Evolutionary conservation across 768 basidiomycete genomes (phyloP), one percentile per base, ranked within the genome.

Genomic region (Kwoniella newhampshirensis): DNA sequence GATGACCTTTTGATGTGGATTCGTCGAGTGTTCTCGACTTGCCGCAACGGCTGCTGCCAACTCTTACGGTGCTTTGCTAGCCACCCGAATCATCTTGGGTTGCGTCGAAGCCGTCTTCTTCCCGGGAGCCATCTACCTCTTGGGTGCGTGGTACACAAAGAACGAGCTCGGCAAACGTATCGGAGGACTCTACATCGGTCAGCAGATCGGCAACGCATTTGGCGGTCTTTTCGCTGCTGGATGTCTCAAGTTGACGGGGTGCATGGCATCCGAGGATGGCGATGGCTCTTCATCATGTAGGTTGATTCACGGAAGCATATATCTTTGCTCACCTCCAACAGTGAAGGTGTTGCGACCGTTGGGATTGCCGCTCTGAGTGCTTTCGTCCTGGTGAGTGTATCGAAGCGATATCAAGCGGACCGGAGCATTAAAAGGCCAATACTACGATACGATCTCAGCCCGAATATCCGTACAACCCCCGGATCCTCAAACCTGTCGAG

Each of bases 151-250:
- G 67, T 69, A 65, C 51, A 56, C 56, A 32, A 67, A 69, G 58
- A 36, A 49, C 27, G 63, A 69, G 45, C 59, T 72, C 20, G 70
- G 68, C 9, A 61, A 52, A 37, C 62, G 70, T 20, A 47, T 67
- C 20, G 71, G 57, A 15, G 51, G 65, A 23, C 51, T 75, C 2
- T 75, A 67, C 52, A 56, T 66, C 27, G 71, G 57, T 43, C 65
- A 66, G 37, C 69, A 73, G 42, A 13, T 75, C 21, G 73, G 73
- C 8, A 70, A 70, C 39, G 73, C 68, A 6, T 70, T 75, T 49
- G 73, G 71, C 20, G 62, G 62, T 39, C 50, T 75, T 4, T 37
- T 75, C 32, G 71, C 71, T 15, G 68, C 72, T 25, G 73, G 51
- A 13, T 54, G 66, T 35, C 44, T 75, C 13, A 41, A 67, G 51